Evolutionary conservation across 1,284 basidiomycete genomes (phyloP).

Genomic region (Rhodotorula sp.): DNA sequence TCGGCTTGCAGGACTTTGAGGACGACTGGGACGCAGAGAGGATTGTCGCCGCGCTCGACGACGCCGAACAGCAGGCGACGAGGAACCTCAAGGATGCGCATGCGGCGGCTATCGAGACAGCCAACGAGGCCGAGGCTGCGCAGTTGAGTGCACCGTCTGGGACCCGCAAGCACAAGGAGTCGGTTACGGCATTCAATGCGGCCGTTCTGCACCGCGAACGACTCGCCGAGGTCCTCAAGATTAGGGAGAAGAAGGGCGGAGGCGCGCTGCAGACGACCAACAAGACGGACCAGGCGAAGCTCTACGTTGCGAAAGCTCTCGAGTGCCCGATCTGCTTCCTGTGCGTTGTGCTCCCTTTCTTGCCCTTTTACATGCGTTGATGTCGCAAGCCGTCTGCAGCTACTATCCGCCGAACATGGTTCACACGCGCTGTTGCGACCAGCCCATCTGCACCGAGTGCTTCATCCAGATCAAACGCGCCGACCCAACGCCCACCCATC

Average conservation of each 20-base stretch:
- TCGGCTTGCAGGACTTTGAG: constrained; percentile 89
- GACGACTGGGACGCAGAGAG: constrained; percentile 79
- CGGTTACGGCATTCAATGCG: constrained; percentile 16
- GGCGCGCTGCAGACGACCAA: constrained; percentile 20
- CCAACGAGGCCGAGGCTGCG: constrained; percentile 31
- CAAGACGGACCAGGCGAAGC: constrained; percentile 47
- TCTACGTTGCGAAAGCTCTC: constrained; percentile 73
- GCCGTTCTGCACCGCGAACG: constrained; percentile 34
- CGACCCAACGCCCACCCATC: constrained; percentile 87
- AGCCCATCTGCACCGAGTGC: constrained; percentile 97
- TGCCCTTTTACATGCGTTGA: too few relatives aligned
- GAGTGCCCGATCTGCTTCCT: constrained; percentile 99
- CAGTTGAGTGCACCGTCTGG: constrained; percentile 23
- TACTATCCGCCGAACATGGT: constrained; percentile 96
- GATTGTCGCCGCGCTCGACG: constrained; percentile 62
- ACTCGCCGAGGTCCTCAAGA: constrained; percentile 38
- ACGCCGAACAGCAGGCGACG: constrained; percentile 35
- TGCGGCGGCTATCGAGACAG: constrained; percentile 30
- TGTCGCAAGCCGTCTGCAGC: constrained; percentile 45
- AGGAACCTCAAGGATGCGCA: constrained; percentile 34
- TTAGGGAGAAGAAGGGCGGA: constrained; percentile 30
- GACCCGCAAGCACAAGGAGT: constrained; percentile 39
- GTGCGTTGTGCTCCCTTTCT: too few relatives aligned
- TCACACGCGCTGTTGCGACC: constrained; percentile 93
- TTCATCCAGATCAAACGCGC: constrained; percentile 98